Evolutionary conservation across 306 rosid genomes (phyloP).

Genomic region (Corylus americana): DNA sequence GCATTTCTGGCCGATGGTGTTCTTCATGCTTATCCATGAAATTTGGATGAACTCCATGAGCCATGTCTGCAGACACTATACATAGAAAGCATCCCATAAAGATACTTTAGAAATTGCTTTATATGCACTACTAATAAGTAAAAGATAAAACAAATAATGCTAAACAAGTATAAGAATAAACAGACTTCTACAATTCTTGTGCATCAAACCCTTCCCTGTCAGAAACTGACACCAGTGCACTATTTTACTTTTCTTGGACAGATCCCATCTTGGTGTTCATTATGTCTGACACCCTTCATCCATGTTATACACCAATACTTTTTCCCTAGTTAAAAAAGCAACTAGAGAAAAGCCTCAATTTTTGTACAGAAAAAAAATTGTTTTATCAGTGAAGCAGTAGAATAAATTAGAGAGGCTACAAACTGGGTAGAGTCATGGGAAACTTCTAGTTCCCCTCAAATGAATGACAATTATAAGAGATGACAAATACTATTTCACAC

Average conservation of each 20-base stretch:
- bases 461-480: no score
- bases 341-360: background rate
- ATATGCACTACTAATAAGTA: conserved; percentile 1
- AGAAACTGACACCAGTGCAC: background rate
- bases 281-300: no score
- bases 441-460: no score
- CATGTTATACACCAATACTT: no score
- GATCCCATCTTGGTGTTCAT: no score
- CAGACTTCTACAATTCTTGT: background rate
- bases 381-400: background rate
- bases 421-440: no score
- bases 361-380: no score
- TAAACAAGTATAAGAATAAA: background rate
- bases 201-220: background rate
- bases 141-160: conserved; percentile 7
- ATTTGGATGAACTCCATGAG: conserved; percentile 98
- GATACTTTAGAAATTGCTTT: conserved; percentile 31
- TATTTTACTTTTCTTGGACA: background rate
- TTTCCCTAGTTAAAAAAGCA: background rate
- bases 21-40: conserved; percentile 90
- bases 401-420: no score
- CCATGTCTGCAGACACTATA: conserved; percentile 99
- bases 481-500: no score
- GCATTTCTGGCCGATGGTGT: conserved; percentile 85
- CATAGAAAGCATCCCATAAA: conserved; percentile 31